phyloP scores from a whole-genome alignment of 2,329 filamentous ascomycete genomes.

The Beauveria pseudobassiana region DNA sequence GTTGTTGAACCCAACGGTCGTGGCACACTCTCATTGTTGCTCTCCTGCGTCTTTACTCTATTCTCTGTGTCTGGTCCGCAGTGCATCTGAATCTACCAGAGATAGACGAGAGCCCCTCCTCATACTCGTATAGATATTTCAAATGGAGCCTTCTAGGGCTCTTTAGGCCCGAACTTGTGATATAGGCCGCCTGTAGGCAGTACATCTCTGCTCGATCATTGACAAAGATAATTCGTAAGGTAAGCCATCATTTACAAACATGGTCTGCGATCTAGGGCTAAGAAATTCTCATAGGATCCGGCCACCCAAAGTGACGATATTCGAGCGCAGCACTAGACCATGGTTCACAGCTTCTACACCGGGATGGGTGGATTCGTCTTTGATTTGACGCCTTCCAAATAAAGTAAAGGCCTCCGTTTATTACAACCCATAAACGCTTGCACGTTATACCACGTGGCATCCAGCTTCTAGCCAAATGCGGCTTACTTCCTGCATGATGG shows the following conservation, averaged over 20 bases:
- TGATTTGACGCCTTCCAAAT: conserved; percentile 11
- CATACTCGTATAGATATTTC: conserved; percentile 12
- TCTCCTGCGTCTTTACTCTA: conserved; percentile 25
- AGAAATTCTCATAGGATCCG: background rate
- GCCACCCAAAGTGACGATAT: background rate
- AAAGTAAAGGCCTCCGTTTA: background rate
- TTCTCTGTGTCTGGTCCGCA: conserved; percentile 27
- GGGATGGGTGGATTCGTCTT: conserved; percentile 23
- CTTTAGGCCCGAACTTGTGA: conserved; percentile 24
- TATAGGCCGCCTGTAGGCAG: conserved; percentile 22
- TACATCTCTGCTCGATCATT: conserved; percentile 13
- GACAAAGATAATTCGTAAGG: conserved; percentile 10
- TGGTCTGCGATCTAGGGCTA: background rate
- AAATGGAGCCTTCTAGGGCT: conserved; percentile 24
- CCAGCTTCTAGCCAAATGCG: conserved; percentile 7
- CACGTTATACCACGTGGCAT: background rate
- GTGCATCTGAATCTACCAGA: conserved; percentile 27
- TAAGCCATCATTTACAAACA: background rate
- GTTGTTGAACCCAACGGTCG: conserved; percentile 18
- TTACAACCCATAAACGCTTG: conserved; percentile 3
- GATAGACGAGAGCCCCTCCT: background rate
- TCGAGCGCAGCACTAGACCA: conserved; percentile 18
- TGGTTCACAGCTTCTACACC: conserved; percentile 24
- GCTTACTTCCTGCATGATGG: background rate
- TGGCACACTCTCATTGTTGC: conserved; percentile 24